A percentile compares a stretch with the other conserved stretches of the same genome.
Conservation (phyloP, 306 rosid species). For the Prosopis cineraria region DNA sequence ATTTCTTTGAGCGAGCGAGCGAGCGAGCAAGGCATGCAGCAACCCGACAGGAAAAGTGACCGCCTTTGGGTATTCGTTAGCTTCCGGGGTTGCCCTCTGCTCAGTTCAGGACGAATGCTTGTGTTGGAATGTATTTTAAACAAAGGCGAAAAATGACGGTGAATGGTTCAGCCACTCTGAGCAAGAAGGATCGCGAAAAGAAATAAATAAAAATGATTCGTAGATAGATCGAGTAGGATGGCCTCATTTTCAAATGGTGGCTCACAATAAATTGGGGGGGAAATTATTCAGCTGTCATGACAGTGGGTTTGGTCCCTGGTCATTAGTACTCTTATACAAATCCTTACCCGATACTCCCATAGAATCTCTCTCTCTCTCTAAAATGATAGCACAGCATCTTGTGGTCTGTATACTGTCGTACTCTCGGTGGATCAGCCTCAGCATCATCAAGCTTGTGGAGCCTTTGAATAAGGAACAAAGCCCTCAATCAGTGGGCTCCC, state of each 20-base stretch:
- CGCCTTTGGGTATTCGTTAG: neutral
- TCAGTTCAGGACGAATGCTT: neutral
- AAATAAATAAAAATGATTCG: neutral
- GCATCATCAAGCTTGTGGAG: slow-evolving; percentile 28
- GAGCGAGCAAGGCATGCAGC: slow-evolving; percentile 9
- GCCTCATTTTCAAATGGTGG: slow-evolving; percentile 38
- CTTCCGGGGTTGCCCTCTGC: neutral
- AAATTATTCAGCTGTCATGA: slow-evolving; percentile 36
- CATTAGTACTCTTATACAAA: slow-evolving; percentile 2
- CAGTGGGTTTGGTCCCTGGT: slow-evolving; percentile 42
- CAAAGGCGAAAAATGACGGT: neutral
- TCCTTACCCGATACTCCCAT: neutral
- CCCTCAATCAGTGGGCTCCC: slow-evolving; percentile 25
- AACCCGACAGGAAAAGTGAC: neutral
- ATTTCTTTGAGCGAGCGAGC: too few relatives aligned
- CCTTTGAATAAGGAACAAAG: slow-evolving; percentile 26
- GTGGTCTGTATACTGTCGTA: slow-evolving; percentile 51
- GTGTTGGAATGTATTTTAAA: neutral
- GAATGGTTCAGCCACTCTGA: neutral
- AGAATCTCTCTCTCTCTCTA: slow-evolving; percentile 26
- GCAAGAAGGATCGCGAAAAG: neutral
- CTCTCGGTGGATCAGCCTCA: slow-evolving; percentile 27
- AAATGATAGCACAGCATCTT: slow-evolving; percentile 42
- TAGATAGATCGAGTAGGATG: neutral
- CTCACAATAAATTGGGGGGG: slow-evolving; percentile 43